Percentiles rank a stretch among this genome's conserved stretches.
Conservation (phyloP, 106 monocot species). For the Dioscorea dumetorum region DNA sequence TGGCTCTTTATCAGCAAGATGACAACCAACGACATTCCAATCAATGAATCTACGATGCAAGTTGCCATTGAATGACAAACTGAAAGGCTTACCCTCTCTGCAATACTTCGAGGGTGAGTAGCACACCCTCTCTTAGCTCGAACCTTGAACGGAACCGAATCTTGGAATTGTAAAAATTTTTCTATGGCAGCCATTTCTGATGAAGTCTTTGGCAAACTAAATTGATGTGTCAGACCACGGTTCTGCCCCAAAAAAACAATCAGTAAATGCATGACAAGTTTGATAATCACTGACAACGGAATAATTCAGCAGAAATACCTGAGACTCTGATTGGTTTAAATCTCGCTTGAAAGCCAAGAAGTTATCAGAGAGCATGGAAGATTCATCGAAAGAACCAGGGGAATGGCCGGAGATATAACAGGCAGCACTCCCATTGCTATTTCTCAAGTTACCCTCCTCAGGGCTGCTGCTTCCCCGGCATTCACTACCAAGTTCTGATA, state of each 20-base stretch:
- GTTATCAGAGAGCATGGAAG: constrained; percentile 30
- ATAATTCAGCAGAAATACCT: constrained; percentile 22
- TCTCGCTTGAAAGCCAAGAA: constrained; percentile 41
- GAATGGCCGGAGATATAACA: constrained; percentile 45
- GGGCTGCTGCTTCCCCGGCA: constrained; percentile 40
- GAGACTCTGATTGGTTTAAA: constrained; percentile 31
- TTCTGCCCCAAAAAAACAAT: constrained; percentile 12
- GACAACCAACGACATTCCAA: too few species aligned
- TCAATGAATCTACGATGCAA: too few species aligned
- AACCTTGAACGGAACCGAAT: constrained; percentile 81
- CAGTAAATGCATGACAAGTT: too few species aligned
- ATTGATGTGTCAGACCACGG: constrained; percentile 48
- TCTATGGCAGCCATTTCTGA: constrained; percentile 63
- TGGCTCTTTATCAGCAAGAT: too few species aligned
- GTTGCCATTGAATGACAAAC: too few species aligned
- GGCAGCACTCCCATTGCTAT: constrained; percentile 15
- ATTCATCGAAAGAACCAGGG: constrained; percentile 54
- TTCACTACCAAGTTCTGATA: constrained; percentile 58
- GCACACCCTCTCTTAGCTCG: constrained; percentile 87
- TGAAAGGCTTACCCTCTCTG: constrained; percentile 60
- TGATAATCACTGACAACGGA: background rate
- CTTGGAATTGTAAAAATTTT: constrained; percentile 86
- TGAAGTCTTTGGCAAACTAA: constrained; percentile 58
- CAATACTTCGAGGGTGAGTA: constrained; percentile 88
- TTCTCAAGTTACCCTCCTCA: constrained; percentile 15